Base-by-base conservation (phyloP, 805 yeast species). In the Ogataea kodamae region DNA sequence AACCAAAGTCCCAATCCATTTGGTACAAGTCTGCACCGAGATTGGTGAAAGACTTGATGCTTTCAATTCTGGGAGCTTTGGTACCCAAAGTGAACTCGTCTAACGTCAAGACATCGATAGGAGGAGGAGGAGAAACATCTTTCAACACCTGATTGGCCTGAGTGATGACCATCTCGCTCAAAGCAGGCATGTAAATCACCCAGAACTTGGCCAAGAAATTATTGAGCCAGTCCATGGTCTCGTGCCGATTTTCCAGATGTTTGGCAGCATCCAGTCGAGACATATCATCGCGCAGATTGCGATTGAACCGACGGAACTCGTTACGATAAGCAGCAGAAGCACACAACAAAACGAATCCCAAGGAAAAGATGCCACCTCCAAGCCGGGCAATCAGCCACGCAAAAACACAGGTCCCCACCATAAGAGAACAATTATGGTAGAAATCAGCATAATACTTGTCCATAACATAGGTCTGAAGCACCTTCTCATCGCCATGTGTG, bases 141-240 rank as follows among this genome's bases (percentile, higher is more conserved):
- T 76, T 74, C 52, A 84, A 61, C 11, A 72, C 66, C 15, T 75
- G 78, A 49, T 81, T 82, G n/a, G 86, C 82, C 49, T 72, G 74
- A 30, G 70, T 72, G 57, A 76, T 68, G 15, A 84, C 94, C 60
- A 76, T 78, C 46, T 81, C 86, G 5, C 88, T 78, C 31, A 84
- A 64, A 1, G 84, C 87, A 19, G 92, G 90, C 95, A 84, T 84
- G 51, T 84, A 84, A 41, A 84, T 81, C 37, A 82, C 84, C 95
- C 95, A 84, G 52, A 84, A 82, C 59, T 84, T 84, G 26, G 78
- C 78, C 54, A 84, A 59, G 50, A 84, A 83, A 15, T 79, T 72
- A 50, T 84, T 84, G 49, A 84, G 57, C 95, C 95, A 84, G 40
- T 79, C 76, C 76, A 84, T 81, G 6, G 89, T 78, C 61, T 84